Conservation (phyloP, 192 early-diverging fungal genomes). For the Backusella parvicylindrica region DNA sequence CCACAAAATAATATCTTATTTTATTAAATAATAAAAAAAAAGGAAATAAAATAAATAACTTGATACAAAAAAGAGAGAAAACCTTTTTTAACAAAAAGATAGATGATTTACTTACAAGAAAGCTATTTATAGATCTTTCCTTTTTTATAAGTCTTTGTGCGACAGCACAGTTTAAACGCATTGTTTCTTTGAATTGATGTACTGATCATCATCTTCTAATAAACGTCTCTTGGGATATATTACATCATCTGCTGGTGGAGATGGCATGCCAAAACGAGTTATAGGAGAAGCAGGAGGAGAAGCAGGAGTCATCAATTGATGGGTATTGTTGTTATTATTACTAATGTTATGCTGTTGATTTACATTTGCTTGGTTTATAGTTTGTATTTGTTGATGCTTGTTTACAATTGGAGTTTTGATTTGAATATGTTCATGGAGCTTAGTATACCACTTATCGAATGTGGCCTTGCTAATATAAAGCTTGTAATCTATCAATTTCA, state of each 20-base stretch:
- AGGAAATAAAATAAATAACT: background rate
- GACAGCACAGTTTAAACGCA: background rate
- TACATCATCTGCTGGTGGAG: background rate
- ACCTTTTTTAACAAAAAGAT: background rate
- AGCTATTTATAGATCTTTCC: background rate
- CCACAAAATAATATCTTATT: too few species aligned
- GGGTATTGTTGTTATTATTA: too few species aligned
- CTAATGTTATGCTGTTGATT: background rate
- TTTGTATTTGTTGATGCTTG: background rate
- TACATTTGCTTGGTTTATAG: background rate
- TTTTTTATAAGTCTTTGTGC: background rate
- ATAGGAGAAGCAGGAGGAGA: background rate
- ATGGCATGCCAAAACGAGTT: background rate
- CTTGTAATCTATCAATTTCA: slow-evolving; percentile 74
- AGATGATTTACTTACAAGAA: background rate
- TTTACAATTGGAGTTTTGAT: background rate
- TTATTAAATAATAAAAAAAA: too few species aligned
- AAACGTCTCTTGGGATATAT: background rate
- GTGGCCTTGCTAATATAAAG: slow-evolving; percentile 59
- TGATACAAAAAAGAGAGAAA: background rate
- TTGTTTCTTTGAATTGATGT: background rate
- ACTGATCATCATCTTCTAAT: background rate
- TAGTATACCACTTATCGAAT: slow-evolving; percentile 59
- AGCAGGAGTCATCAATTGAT: background rate
- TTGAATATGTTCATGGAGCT: slow-evolving; percentile 27